A percentile compares a stretch with the other conserved stretches of the same genome.
Evolutionary conservation across 148 eudicot genomes (phyloP).

Genomic region (Arctostaphylos glauca): DNA sequence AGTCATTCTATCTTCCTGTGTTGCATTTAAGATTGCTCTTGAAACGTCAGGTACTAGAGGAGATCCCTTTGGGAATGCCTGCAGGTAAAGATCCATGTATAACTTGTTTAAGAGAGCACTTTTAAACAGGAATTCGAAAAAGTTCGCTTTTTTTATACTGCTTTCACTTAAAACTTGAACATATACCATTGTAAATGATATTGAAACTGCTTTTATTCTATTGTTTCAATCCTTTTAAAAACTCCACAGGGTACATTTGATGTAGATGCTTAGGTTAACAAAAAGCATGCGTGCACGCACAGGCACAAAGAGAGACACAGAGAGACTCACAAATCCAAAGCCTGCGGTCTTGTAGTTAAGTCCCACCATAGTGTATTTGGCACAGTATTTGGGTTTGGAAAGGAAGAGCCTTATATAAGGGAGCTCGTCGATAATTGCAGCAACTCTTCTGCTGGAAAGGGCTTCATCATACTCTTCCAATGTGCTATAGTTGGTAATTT

Average conservation of each 20-base stretch:
- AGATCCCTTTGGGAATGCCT: slow-evolving; percentile 43
- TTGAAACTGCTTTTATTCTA: background rate
- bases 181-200: no score
- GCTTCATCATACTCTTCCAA: slow-evolving; percentile 32
- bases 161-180: no score
- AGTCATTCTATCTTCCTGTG: slow-evolving; percentile 43
- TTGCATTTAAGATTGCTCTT: slow-evolving; percentile 37
- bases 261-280: background rate
- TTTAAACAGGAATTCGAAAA: no score
- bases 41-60: slow-evolving; percentile 52
- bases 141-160: no score
- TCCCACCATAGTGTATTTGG: slow-evolving; percentile 31
- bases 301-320: background rate
- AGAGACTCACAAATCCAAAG: slow-evolving; percentile 42
- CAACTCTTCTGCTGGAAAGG: slow-evolving; percentile 38
- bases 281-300: background rate
- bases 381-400: slow-evolving; percentile 15
- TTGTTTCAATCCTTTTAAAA: background rate
- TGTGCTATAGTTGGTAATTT: slow-evolving; percentile 26
- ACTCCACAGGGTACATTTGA: background rate
- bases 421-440: slow-evolving; percentile 34
- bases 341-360: slow-evolving; percentile 28
- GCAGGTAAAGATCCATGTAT: background rate
- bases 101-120: background rate
- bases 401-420: slow-evolving; percentile 35